Conservation (phyloP, 2,329 filamentous ascomycete genomes). For the Aspergillus tamarii region DNA sequence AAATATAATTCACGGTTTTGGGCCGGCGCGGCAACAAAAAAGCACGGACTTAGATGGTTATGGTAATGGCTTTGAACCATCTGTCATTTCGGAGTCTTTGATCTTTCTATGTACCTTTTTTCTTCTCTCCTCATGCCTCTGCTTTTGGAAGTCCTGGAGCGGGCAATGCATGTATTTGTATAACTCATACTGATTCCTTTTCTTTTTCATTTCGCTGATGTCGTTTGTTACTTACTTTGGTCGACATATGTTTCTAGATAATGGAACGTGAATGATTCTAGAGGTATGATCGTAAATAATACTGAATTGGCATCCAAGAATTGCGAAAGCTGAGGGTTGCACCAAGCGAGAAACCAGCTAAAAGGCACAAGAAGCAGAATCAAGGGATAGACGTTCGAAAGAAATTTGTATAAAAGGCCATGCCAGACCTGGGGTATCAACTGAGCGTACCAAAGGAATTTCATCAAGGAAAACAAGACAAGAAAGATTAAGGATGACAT, state of each 20-base stretch:
- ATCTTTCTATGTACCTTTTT: slow-evolving; percentile 16
- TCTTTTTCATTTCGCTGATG: slow-evolving; percentile 22
- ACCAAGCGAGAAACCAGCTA: neutral
- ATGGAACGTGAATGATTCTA: slow-evolving; percentile 31
- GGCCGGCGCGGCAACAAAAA: slow-evolving; percentile 15
- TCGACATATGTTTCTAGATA: slow-evolving; percentile 32
- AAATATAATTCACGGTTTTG: slow-evolving; percentile 7
- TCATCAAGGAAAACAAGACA: neutral
- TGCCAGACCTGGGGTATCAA: neutral
- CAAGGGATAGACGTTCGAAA: neutral
- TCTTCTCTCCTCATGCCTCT: slow-evolving; percentile 26
- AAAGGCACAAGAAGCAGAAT: neutral
- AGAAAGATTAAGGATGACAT: neutral
- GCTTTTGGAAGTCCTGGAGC: slow-evolving; percentile 27
- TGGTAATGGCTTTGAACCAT: slow-evolving; percentile 16
- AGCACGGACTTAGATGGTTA: slow-evolving; percentile 13
- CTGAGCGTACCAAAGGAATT: neutral
- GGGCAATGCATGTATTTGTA: slow-evolving; percentile 43
- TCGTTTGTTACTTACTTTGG: slow-evolving; percentile 23
- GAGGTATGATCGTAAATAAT: neutral
- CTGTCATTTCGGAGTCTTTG: slow-evolving; percentile 21
- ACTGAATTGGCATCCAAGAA: neutral
- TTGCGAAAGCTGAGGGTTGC: too few species aligned
- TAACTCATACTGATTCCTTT: slow-evolving; percentile 31
- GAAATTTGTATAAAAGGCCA: neutral